Base-by-base conservation (phyloP, 768 basidiomycete species). In the Mycena kentingensis region DNA sequence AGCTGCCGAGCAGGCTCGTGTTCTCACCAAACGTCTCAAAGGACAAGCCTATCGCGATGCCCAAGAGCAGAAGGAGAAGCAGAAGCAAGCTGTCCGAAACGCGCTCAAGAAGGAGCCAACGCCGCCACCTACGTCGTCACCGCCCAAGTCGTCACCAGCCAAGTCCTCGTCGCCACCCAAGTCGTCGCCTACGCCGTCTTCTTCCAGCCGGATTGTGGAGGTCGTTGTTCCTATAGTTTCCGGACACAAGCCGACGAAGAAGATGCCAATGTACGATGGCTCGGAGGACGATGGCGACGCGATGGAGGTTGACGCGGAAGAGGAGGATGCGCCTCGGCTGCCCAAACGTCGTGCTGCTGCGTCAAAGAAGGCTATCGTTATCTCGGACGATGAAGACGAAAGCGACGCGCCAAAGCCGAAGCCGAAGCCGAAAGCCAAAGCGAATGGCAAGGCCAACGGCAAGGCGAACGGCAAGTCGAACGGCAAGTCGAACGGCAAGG, bases 41-140 rank as follows among this genome's bases (percentile, higher is more conserved):
- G 91, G 91, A 32, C 86, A 84, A 64, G 73, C 78, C 2, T 91
- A 91, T 65, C 82, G 85, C 27, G 79, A 85, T 4, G 84, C 83
- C 24, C 78, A 70, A 1, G 77, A 74, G 27, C 76, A 75, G 57
- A 65, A 67, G 28, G 65, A 73, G 55, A 63, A 63, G 1, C 64
- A 55, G 36, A 49, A 60, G 11, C 51, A 42, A 5, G 34, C 18
- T n/a, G 31, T 42, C 27, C 54, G 3, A 25, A 53, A 57, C 26
- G 28, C 50, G 4, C 19, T 42, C 29, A 45, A 63, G 46, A 31
- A 53, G 29, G 38, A 68, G 65, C 24, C 48, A 26, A 32, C n/a
- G n/a, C n/a, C n/a, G n/a, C n/a, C n/a, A n/a, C n/a, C n/a, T n/a
- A n/a, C n/a, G n/a, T n/a, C n/a, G n/a, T n/a, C n/a, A n/a, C 35